Conservation (phyloP, 768 basidiomycete species). For the Rhodotorula kratochvilovae region DNA sequence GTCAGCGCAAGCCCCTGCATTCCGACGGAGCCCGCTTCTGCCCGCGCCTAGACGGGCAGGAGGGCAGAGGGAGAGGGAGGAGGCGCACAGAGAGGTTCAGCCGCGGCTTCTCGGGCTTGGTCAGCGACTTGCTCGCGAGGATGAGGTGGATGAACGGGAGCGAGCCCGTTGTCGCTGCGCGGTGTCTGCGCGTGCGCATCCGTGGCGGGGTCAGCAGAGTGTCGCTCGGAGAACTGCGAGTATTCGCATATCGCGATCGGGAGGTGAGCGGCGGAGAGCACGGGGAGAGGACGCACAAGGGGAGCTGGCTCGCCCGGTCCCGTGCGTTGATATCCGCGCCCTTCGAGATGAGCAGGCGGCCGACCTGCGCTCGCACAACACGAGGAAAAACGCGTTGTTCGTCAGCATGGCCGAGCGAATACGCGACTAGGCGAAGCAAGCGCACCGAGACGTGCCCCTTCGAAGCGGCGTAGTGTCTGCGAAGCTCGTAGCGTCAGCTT, state of each 20-base stretch:
- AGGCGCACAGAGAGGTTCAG: conserved; percentile 37
- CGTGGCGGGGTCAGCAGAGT: no score
- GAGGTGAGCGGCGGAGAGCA: conserved; percentile 3
- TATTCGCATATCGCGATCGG: background rate
- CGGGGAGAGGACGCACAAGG: conserved; percentile 59
- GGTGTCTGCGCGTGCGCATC: conserved; percentile 63
- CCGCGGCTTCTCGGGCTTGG: conserved; percentile 53
- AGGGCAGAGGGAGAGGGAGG: background rate
- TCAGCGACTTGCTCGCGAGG: conserved; percentile 58
- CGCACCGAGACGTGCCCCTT: conserved; percentile 73
- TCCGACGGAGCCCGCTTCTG: no score
- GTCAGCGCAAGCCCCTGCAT: no score
- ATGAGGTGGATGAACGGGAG: conserved; percentile 80
- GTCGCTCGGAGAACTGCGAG: no score
- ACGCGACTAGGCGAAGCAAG: conserved; percentile 37
- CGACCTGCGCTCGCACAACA: conserved; percentile 33
- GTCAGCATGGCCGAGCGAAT: background rate
- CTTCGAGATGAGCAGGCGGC: conserved; percentile 40
- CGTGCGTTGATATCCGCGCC: conserved; percentile 76
- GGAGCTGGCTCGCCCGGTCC: conserved; percentile 87
- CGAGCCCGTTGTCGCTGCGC: conserved; percentile 92
- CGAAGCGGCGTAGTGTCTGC: conserved; percentile 86
- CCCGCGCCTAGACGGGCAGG: no score
- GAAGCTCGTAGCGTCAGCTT: background rate
- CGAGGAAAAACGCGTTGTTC: no score